Conservation (phyloP, 177 flowering plant species). For the Telopea speciosissima region DNA sequence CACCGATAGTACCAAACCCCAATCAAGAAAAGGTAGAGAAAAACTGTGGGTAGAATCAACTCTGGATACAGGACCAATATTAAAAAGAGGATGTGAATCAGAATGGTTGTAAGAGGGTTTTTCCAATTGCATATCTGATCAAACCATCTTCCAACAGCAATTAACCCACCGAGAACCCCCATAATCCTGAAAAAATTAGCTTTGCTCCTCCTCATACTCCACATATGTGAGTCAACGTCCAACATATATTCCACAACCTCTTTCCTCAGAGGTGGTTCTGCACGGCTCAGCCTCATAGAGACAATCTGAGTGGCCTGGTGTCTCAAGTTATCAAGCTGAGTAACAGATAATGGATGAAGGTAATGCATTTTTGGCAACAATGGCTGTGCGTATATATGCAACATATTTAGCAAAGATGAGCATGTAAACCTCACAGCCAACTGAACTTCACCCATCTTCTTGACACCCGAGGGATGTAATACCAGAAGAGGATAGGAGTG, state of each 20-base stretch:
- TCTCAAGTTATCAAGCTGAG: slow-evolving; percentile 79
- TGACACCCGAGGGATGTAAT: slow-evolving; percentile 64
- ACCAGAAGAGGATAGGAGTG: slow-evolving; percentile 78
- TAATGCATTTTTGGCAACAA: slow-evolving; percentile 75
- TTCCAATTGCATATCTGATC: slow-evolving; percentile 83
- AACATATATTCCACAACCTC: slow-evolving; percentile 79
- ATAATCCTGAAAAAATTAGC: slow-evolving; percentile 82
- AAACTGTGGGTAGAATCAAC: slow-evolving; percentile 70
- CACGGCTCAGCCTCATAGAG: slow-evolving; percentile 68
- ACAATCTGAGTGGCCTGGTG: slow-evolving; percentile 84
- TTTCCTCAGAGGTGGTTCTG: slow-evolving; percentile 81
- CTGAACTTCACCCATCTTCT: slow-evolving; percentile 88
- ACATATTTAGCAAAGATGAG: slow-evolving; percentile 67
- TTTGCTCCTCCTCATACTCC: slow-evolving; percentile 86
- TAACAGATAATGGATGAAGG: slow-evolving; percentile 64
- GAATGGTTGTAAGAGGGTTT: slow-evolving; percentile 71
- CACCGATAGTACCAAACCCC: slow-evolving; percentile 73
- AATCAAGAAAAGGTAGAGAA: slow-evolving; percentile 78
- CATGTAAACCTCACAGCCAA: slow-evolving; percentile 70
- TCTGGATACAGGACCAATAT: slow-evolving; percentile 79
- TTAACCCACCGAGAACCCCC: slow-evolving; percentile 62
- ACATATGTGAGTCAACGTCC: slow-evolving; percentile 77
- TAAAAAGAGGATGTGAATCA: slow-evolving; percentile 72
- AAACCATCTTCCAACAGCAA: slow-evolving; percentile 79
- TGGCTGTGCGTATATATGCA: slow-evolving; percentile 68